Base-by-base conservation (phyloP, 805 yeast genomes). In the Pichia occidentalis region DNA sequence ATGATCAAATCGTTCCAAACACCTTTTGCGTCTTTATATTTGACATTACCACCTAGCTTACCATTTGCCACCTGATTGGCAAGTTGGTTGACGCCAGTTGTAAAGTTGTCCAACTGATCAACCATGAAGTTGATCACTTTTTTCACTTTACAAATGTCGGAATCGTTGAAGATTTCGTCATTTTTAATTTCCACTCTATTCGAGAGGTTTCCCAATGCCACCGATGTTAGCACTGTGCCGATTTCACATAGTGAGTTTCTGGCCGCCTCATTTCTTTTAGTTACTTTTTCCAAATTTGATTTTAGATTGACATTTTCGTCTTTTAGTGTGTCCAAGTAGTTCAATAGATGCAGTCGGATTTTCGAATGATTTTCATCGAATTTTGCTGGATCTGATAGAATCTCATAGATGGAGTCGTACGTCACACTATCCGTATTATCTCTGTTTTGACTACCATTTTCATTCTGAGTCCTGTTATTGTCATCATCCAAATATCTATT, bases 61-160 rank as follows among this genome's bases (percentile, higher is more conserved):
- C 95, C 95, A 51, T 84, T 83, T 22, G 95, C 90, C 16, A 85
- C 95, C 50, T 85, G 94, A 13, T 88, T 84, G 26, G 95, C 92
- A 19, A 85, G 84, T 43, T 85, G 77, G 25, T 87, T 81, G 29
- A 85, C 92, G 57, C 84, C 92, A 37, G 71, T 70, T 22, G 92
- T 86, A 58, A 83, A 84, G 10, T 84, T 74, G 56, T 81, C 88
- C 43, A 83, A 67, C 59, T 84, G 94, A 52, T 80, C 86, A 85
- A 85, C 82, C 95, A 85, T 85, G 17, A 84, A 75, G 59, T 85
- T 85, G 53, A 85, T 83, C 7, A 92, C 80, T 39, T 76, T 75
- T 56, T 85, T 85, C 52, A 85, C 85, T 54, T 79, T 80, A 41
- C 78, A 67, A 45, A 85, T 83, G 54, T 82, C 90, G 2, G 92